Evolutionary conservation across 1,139 yeast species (phyloP).

Genomic region (Kodamaea plutei): DNA sequence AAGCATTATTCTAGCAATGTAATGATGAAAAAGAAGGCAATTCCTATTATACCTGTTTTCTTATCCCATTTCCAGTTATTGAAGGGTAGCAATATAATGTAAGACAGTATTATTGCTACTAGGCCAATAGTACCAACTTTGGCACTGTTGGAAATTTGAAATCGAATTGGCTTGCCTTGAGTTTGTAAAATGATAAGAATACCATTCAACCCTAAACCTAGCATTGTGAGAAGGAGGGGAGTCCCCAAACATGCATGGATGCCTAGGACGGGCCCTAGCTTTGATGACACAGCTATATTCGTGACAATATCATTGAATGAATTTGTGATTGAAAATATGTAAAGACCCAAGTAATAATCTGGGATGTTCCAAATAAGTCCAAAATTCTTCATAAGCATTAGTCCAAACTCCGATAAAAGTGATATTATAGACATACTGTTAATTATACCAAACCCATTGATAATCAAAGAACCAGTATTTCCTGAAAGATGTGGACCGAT

Average conservation of each 20-base stretch:
- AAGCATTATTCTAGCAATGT: too few relatives aligned
- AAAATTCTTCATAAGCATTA: conserved; percentile 33
- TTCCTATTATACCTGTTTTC: too few relatives aligned
- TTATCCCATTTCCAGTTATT: too few relatives aligned
- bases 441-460: conserved; percentile 22
- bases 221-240: conserved; percentile 33
- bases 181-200: too few relatives aligned
- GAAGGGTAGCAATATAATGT: too few relatives aligned
- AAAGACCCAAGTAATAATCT: conserved; percentile 38
- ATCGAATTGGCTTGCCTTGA: too few relatives aligned
- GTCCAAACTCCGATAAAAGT: conserved; percentile 19
- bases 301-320: conserved; percentile 42
- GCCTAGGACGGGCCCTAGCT: conserved; percentile 34
- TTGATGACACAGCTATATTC: conserved; percentile 34
- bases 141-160: too few relatives aligned
- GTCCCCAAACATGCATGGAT: conserved; percentile 43
- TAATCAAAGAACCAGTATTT: conserved; percentile 6
- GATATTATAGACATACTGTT: conserved; percentile 29
- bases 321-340: conserved; percentile 38
- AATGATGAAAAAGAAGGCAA: too few relatives aligned
- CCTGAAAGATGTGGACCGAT: conserved; percentile 3
- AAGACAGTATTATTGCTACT: too few relatives aligned
- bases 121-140: too few relatives aligned
- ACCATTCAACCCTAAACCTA: conserved; percentile 42
- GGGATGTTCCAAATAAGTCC: conserved; percentile 36